Conservation (phyloP, 2,329 filamentous ascomycete species). For the Fusarium compactum region DNA sequence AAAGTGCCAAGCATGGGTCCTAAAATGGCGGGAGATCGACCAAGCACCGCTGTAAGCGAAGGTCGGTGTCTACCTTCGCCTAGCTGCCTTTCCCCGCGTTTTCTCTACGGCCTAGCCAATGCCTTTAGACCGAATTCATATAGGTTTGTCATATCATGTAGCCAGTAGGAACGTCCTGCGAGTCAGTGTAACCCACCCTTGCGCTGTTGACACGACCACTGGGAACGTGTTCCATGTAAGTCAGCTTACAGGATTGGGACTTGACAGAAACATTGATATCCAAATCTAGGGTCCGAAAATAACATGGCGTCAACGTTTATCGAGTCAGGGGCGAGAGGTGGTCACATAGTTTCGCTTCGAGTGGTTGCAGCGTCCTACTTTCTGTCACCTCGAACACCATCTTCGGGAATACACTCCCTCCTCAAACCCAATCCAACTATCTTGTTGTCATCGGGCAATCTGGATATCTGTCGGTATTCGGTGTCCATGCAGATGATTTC, state of each 20-base stretch:
- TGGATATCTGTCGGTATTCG: constrained; percentile 36
- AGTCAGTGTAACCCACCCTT: constrained; percentile 16
- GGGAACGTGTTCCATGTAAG: background rate
- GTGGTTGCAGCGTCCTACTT: background rate
- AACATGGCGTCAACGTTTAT: background rate
- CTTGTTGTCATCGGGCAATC: constrained; percentile 2
- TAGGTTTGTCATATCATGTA: background rate
- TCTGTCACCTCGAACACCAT: background rate
- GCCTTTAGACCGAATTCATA: background rate
- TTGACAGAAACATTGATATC: background rate
- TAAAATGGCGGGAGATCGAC: constrained; percentile 3
- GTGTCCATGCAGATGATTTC: constrained; percentile 21
- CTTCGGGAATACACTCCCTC: background rate
- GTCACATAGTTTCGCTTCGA: background rate
- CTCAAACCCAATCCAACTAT: background rate
- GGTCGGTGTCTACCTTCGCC: background rate
- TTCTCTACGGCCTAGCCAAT: background rate
- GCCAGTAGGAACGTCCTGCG: background rate
- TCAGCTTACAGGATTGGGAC: constrained; percentile 15
- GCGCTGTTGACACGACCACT: background rate
- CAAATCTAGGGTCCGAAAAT: background rate
- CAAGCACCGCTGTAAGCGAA: background rate
- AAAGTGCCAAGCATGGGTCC: background rate
- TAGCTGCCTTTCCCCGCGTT: background rate
- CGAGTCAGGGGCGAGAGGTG: background rate